Evolutionary conservation across 495 filamentous ascomycete genomes (phyloP).

Genomic region (Penicillium taxi): DNA sequence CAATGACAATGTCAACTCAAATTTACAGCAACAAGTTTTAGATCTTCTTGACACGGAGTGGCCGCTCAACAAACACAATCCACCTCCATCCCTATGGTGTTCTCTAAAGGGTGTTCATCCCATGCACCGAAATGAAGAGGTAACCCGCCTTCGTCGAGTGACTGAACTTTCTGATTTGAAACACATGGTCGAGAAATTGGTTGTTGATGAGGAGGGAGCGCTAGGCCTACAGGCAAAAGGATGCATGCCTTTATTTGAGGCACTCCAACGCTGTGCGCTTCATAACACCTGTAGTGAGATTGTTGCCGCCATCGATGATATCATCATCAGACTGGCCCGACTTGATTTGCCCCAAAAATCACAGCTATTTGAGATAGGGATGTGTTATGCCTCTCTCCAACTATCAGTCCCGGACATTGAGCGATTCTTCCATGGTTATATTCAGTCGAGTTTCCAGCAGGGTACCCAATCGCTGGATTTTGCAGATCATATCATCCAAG

Average conservation of each 20-base stretch:
- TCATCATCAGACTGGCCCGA: conserved; percentile 18
- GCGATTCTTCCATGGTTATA: conserved; percentile 14
- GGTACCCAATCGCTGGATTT: background rate
- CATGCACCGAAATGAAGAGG: conserved; percentile 2
- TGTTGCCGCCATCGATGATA: conserved; percentile 9
- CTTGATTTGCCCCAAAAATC: conserved; percentile 5
- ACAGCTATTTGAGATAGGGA: conserved; percentile 11
- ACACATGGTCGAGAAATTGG: background rate
- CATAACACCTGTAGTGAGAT: conserved; percentile 2
- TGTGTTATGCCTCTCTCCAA: conserved; percentile 25
- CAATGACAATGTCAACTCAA: background rate
- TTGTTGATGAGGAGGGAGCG: background rate
- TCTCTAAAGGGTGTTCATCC: conserved; percentile 13
- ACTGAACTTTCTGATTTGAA: conserved; percentile 14
- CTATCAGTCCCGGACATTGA: conserved; percentile 21
- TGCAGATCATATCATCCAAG: conserved; percentile 14
- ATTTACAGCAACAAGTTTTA: conserved; percentile 5
- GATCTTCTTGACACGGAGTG: conserved; percentile 20
- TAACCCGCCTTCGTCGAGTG: conserved; percentile 6
- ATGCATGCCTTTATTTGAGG: background rate
- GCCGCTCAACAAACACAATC: conserved; percentile 10
- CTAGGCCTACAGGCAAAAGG: background rate
- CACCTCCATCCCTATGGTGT: conserved; percentile 19
- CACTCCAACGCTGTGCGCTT: background rate
- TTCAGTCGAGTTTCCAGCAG: background rate